Percentiles rank a stretch among this genome's conserved stretches.
These are phyloP conservation scores for Jatropha curcas DNA, from an alignment of 345 rosid species.

Conservation along the genomic window DNA sequence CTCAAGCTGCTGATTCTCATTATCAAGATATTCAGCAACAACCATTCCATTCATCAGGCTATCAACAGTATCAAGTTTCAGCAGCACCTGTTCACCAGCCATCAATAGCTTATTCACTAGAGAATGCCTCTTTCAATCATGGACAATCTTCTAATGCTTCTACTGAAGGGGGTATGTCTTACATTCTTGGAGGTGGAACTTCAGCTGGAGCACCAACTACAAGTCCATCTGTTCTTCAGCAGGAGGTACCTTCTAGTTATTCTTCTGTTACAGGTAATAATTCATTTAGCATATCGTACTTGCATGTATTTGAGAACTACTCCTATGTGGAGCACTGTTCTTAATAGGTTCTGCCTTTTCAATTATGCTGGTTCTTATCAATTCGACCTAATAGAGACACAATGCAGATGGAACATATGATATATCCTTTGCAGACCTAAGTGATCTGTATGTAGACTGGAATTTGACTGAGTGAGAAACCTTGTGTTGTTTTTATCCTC, in stretches of 20 bases:
- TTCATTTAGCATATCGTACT: conserved; percentile 55
- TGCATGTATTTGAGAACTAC: conserved; percentile 55
- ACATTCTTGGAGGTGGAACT: conserved; percentile 45
- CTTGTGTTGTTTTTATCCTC: not conserved
- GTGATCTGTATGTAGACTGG: not conserved
- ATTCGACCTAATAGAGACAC: not conserved
- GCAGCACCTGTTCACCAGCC: conserved; percentile 41
- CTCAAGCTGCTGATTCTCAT: conserved; percentile 46
- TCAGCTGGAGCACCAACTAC: conserved; percentile 50
- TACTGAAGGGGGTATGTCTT: conserved; percentile 47
- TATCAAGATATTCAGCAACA: conserved; percentile 64
- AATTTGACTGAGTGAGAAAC: conserved; percentile 3
- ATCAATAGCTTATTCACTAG: conserved; percentile 44
- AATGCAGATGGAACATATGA: not conserved
- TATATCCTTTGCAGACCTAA: not conserved
- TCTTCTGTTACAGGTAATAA: conserved; percentile 98
- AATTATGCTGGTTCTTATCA: not conserved
- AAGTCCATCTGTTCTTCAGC: conserved; percentile 78
- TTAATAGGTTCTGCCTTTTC: not conserved
- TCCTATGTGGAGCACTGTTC: conserved; percentile 23
- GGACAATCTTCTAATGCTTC: conserved; percentile 46
- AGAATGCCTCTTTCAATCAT: conserved; percentile 34
- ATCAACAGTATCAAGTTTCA: conserved; percentile 65
- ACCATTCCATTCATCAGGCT: conserved; percentile 39
- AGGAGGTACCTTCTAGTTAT: conserved; percentile 99